Evolutionary conservation across 129 eudicot genomes (phyloP).

Genomic region (Cynara cardunculus): DNA sequence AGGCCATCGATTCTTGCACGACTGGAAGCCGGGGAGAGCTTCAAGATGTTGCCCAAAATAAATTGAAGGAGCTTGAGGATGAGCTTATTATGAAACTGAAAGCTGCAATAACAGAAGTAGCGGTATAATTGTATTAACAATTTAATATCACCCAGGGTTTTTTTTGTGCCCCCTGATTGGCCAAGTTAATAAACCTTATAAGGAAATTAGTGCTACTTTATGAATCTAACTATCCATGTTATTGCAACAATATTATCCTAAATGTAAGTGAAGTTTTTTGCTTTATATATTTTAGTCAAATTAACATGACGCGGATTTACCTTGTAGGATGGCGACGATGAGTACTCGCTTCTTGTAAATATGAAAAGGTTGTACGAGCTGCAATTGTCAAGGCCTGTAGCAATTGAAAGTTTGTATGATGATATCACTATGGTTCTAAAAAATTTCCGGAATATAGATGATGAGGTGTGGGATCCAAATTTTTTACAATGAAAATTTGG

Average conservation of each 20-base stretch:
- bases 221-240: not conserved
- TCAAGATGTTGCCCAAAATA: constrained; percentile 73
- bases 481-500: not conserved
- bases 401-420: constrained; percentile 70
- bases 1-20: constrained; percentile 71
- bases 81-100: constrained; percentile 69
- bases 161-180: not conserved
- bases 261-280: not conserved
- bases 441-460: constrained; percentile 58
- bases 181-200: not conserved
- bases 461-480: constrained; percentile 54
- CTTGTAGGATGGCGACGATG: constrained; percentile 92
- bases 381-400: constrained; percentile 58
- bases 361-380: constrained; percentile 92
- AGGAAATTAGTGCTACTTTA: not conserved
- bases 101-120: constrained; percentile 79
- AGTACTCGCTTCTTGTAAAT: constrained; percentile 86
- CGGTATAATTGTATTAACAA: constrained; percentile 41
- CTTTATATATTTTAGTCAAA: not conserved
- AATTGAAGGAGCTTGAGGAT: constrained; percentile 80
- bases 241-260: not conserved
- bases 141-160: not conserved
- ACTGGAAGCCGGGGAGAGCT: constrained; percentile 82
- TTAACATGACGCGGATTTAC: constrained; percentile 23
- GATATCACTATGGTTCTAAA: constrained; percentile 51